A percentile compares a stretch with the other conserved stretches of the same genome.
These are phyloP conservation scores for Rhynchospora pubera DNA, from an alignment of 176 grass and related monocot species.

Conservation along the genomic window DNA sequence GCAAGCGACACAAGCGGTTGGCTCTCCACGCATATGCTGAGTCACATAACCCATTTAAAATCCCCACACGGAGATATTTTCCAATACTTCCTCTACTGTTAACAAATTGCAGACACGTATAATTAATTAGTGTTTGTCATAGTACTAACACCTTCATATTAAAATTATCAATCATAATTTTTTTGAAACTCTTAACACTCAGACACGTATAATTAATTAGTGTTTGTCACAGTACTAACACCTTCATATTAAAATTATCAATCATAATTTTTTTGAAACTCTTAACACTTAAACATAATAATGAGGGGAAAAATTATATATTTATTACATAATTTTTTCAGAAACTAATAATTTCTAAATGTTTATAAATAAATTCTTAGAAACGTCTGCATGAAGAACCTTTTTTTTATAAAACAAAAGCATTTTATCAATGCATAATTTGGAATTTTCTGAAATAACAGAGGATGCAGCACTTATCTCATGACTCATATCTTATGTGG, in stretches of 20 bases:
- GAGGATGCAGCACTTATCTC: neutral
- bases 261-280: no score
- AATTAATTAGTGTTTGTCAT: neutral
- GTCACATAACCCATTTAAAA: neutral
- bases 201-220: no score
- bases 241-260: no score
- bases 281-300: no score
- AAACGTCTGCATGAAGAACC: no score
- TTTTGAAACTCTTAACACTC: no score
- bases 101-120: neutral
- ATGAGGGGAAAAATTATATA: no score
- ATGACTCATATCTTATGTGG: neutral
- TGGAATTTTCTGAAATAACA: neutral
- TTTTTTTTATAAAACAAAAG: no score
- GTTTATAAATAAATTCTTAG: neutral
- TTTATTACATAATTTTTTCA: neutral
- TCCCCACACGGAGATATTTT: neutral
- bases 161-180: no score
- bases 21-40: neutral
- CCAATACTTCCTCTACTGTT: neutral
- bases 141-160: no score
- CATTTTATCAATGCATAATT: neutral
- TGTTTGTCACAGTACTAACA: no score
- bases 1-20: neutral
- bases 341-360: neutral